Evolutionary conservation across 441 rosid species (phyloP).

Genomic region (Eutrema salsugineum): DNA sequence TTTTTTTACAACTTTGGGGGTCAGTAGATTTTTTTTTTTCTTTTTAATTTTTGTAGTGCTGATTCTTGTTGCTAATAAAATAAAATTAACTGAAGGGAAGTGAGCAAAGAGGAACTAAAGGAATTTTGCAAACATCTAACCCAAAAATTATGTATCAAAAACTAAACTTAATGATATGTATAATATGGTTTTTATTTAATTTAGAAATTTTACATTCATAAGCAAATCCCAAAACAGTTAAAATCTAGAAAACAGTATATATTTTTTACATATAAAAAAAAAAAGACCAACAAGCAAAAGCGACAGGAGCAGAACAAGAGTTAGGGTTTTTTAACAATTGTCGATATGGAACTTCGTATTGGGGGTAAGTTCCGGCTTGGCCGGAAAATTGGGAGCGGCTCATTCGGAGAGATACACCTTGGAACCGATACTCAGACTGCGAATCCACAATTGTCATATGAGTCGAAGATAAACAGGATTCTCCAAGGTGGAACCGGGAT

Average conservation of each 20-base stretch:
- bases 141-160: no score
- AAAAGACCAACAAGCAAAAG: neutral
- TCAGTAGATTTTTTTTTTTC: neutral
- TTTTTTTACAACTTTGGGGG: neutral
- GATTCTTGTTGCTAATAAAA: neutral
- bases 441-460: constrained; percentile 82
- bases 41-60: neutral
- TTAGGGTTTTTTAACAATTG: constrained; percentile 25
- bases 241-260: no score
- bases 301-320: neutral
- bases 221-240: neutral
- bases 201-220: neutral
- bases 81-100: neutral
- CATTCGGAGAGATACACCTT: constrained; percentile 89
- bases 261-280: no score
- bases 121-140: no score
- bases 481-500: constrained; percentile 93
- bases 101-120: neutral
- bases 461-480: constrained; percentile 73
- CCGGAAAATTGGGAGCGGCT: constrained; percentile 91
- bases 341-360: constrained; percentile 80
- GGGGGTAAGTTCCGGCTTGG: constrained; percentile 84
- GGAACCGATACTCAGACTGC: constrained; percentile 81
- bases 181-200: neutral
- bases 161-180: no score